A percentile compares a stretch with the other conserved stretches of the same genome.
Conservation (phyloP, 2,329 filamentous ascomycete genomes). For the Aplosporella prunicola region DNA sequence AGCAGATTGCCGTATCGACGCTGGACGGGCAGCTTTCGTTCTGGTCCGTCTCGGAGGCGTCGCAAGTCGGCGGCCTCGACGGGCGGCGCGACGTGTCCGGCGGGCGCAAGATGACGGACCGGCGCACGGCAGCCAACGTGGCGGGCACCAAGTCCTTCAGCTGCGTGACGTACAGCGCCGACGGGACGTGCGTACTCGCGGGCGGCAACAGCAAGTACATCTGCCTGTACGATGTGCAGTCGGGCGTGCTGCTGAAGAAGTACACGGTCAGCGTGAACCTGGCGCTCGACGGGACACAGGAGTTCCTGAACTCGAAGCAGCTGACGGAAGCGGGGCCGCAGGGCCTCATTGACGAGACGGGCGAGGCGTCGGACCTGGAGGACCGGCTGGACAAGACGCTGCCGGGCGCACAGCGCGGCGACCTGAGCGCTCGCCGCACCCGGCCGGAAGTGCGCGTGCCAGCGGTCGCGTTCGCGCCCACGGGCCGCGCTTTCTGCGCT, state of each 20-base stretch:
- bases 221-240: conserved; percentile 89
- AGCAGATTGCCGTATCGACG: conserved; percentile 84
- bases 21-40: conserved; percentile 91
- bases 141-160: conserved; percentile 85
- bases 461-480: conserved; percentile 77
- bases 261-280: conserved; percentile 93
- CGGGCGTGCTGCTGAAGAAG: conserved; percentile 85
- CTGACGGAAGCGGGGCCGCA: conserved; percentile 83
- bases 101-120: conserved; percentile 78
- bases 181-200: conserved; percentile 82
- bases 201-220: conserved; percentile 98
- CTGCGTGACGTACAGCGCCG: conserved; percentile 81
- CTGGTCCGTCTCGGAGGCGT: conserved; percentile 82
- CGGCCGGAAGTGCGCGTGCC: conserved; percentile 77
- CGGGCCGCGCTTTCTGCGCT: conserved; percentile 84
- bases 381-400: conserved; percentile 69
- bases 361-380: conserved; percentile 81
- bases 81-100: conserved; percentile 87
- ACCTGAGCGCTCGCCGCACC: conserved; percentile 68
- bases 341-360: conserved; percentile 77
- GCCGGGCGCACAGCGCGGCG: conserved; percentile 79
- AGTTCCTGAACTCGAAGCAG: conserved; percentile 87
- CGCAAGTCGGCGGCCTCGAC: conserved; percentile 78
- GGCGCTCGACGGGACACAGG: conserved; percentile 91
- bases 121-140: conserved; percentile 82